Evolutionary conservation across 345 rosid species (phyloP), one percentile per base, ranked within the genome.

Genomic region (Physaria fendleri): DNA sequence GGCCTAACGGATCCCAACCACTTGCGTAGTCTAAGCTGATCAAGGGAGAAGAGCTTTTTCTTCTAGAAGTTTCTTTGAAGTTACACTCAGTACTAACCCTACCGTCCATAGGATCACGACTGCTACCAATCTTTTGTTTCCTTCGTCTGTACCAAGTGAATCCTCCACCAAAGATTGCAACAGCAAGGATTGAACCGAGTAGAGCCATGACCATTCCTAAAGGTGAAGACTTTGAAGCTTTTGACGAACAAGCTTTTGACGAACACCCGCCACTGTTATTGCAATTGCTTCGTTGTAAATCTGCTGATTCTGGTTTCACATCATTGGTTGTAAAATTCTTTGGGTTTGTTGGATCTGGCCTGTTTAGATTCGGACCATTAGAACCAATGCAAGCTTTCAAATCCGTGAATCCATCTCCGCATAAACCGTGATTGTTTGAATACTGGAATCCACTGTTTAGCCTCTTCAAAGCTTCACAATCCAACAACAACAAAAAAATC

Each of bases 1-100:
- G 68, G 3, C 79, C 94, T 66, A 93, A 68, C 0, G 97, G 97
- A 51, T 93, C 99, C 99, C 99, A 93, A 6, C 99, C 96, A 22
- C 59, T 83, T 16, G 95, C 81, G 73, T 89, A 90, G 77, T 93
- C 99, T 15, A 90, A 79, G 68, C 90, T 87, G 20, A 90, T 85
- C 15, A 87, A 82, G 3, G 95, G 85, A 14, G 96, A 87, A 43
- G 83, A 78, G 63, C 80, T 77, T 71, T 79, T 87, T 65, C 80
- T 66, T 69, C 59, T 57, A 1, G 65, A n/a, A n/a, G n/a, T n/a
- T n/a, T n/a, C n/a, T n/a, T n/a, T n/a, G n/a, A n/a, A n/a, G n/a
- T n/a, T n/a, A n/a, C n/a, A n/a, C 47, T 85, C 85, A 10, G 79
- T 78, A 61, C 97, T 88, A 22, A 82, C 76, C 55, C 85, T 78